phyloP scores from a whole-genome alignment of 179 eudicot genomes.

The Gypsophila paniculata region DNA sequence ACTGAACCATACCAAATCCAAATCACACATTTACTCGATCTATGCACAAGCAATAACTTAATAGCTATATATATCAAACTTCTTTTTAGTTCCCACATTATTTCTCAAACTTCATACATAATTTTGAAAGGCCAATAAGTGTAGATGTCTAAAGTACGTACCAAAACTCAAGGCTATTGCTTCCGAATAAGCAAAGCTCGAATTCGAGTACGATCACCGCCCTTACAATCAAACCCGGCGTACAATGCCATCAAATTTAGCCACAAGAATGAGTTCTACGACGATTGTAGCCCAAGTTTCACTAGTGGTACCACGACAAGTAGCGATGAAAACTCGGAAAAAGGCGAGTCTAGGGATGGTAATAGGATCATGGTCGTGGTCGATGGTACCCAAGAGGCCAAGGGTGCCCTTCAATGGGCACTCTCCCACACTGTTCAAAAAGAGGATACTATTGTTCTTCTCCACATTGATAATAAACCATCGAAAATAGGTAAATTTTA shows the following conservation, averaged over 20 bases:
- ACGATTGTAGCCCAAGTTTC: slow-evolving; percentile 37
- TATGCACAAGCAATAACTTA: too few relatives aligned
- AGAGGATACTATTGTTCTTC: slow-evolving; percentile 62
- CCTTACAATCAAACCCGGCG: slow-evolving; percentile 41
- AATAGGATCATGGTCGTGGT: slow-evolving; percentile 74
- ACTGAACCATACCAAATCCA: too few relatives aligned
- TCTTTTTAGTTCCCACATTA: neutral
- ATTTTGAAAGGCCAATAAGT: neutral
- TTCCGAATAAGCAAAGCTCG: slow-evolving; percentile 35
- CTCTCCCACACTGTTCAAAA: slow-evolving; percentile 69
- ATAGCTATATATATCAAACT: slow-evolving; percentile 19
- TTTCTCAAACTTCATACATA: neutral
- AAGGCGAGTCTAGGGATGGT: slow-evolving; percentile 34
- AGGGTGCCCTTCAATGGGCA: slow-evolving; percentile 77
- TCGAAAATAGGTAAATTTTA: slow-evolving; percentile 35
- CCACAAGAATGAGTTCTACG: slow-evolving; percentile 30
- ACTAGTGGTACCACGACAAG: slow-evolving; percentile 22
- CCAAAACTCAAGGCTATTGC: slow-evolving; percentile 23
- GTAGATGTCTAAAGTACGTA: slow-evolving; percentile 25
- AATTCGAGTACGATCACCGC: slow-evolving; percentile 43
- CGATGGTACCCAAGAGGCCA: slow-evolving; percentile 56
- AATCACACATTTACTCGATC: too few relatives aligned
- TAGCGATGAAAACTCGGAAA: slow-evolving; percentile 23
- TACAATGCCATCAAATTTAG: slow-evolving; percentile 36
- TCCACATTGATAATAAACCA: slow-evolving; percentile 37